These are phyloP conservation scores for Cytospora paraplurivora DNA, from an alignment of 2,329 filamentous ascomycete genomes.

Conservation along the genomic window DNA sequence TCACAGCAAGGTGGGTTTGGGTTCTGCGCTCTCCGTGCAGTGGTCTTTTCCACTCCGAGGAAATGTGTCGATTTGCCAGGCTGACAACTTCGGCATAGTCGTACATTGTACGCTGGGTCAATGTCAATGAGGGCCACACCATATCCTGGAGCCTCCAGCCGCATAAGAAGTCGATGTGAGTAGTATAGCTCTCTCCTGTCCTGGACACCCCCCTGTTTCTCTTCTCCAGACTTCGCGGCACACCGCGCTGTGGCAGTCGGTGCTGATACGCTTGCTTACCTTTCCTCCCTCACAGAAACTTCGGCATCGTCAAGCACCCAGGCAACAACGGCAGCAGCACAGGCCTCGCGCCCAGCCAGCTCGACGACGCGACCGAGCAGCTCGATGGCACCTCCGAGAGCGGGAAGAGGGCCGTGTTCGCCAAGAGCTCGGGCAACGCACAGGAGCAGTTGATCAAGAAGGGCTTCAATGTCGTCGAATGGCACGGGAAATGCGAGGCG, in stretches of 20 bases:
- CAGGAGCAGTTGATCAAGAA: slow-evolving; percentile 66
- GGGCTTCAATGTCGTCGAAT: slow-evolving; percentile 72
- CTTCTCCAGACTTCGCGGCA: not conserved
- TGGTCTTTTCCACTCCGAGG: not conserved
- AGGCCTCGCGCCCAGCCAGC: slow-evolving; percentile 46
- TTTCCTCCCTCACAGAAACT: slow-evolving; percentile 62
- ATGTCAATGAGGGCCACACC: slow-evolving; percentile 85
- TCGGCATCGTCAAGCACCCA: slow-evolving; percentile 96
- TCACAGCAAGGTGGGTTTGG: slow-evolving; percentile 80
- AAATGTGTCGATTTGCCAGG: slow-evolving; percentile 25
- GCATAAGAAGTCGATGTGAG: slow-evolving; percentile 91
- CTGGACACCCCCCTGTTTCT: not conserved
- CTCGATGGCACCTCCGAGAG: slow-evolving; percentile 34
- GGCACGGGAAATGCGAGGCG: slow-evolving; percentile 94
- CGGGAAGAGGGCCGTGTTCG: slow-evolving; percentile 50
- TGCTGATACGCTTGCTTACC: slow-evolving; percentile 5
- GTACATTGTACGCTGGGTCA: slow-evolving; percentile 97
- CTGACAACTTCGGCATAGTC: slow-evolving; percentile 60
- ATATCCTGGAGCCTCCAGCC: slow-evolving; percentile 98
- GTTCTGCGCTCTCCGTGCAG: slow-evolving; percentile 21
- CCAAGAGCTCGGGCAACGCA: slow-evolving; percentile 60
- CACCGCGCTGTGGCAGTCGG: not conserved
- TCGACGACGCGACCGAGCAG: slow-evolving; percentile 46
- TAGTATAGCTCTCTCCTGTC: slow-evolving; percentile 15
- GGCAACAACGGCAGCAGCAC: slow-evolving; percentile 66